Evolutionary conservation across 225 moss, liverwort and hornwort genomes (phyloP), one percentile per base, ranked within the genome.

Genomic region (Straminergon stramineum): DNA sequence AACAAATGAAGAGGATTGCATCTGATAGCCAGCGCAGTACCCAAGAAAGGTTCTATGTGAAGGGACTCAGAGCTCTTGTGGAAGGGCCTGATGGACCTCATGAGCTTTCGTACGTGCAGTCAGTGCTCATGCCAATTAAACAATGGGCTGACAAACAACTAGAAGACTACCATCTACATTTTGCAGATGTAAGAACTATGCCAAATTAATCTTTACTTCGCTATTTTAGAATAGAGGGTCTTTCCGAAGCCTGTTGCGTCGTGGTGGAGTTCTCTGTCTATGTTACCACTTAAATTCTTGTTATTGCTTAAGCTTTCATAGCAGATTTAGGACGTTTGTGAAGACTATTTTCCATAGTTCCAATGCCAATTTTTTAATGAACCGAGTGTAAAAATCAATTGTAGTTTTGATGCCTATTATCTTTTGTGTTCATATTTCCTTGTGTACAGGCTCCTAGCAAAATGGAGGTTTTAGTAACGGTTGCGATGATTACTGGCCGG

Each of bases 131-230:
- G 75, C 98, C 98, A 32, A 96, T 99, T 43, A 96, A 96, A 91
- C 93, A 95, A 73, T 99, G 98, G 98, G 98, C 97, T 87, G 98
- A 96, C 71, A 96, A 96, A 91, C 96, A 96, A 81, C 92, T 99
- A 26, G 89, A 93, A 91, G 98, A 99, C 90, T 99, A 99, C 81
- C 96, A 99, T 89, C 90, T 94, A 81, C 95, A 94, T 88, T 99
- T 99, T 92, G 93, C 93, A 17, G 96, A 96, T 65, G 96, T 97
- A 93, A 89, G 95, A 67, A 32, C 58, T 83, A 31, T 60, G 56
- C 57, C 74, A 55, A 35, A 75, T 74, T 67, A 12, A 31, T 79
- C 51, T 79, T 32, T 70, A 32, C 31, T 91, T 84, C 45, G n/a
- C 13, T 65, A 23, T 64, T 76, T 56, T 8, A 83, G n/a, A 86